A percentile compares a stretch with the other conserved stretches of the same genome.
Conservation (phyloP, 306 rosid genomes). For the Rosa lucieae region DNA sequence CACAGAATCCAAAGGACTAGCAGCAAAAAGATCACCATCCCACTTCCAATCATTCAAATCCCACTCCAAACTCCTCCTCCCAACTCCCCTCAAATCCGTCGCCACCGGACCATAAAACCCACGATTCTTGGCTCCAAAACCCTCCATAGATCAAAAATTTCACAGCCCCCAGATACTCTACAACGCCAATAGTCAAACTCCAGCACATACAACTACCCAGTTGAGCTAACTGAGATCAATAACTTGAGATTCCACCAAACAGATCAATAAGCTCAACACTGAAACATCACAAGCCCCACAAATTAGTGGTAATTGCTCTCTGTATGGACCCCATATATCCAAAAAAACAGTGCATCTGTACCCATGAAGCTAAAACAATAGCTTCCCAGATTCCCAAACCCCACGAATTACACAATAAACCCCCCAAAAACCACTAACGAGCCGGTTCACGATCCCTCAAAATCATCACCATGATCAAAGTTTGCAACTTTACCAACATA, state of each 20-base stretch:
- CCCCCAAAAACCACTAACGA: not conserved
- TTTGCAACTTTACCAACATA: not conserved
- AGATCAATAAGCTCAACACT: constrained; percentile 18
- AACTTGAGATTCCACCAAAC: not conserved
- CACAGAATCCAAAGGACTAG: constrained; percentile 50
- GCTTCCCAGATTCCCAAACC: constrained; percentile 47
- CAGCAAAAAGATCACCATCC: constrained; percentile 85
- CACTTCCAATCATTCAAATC: constrained; percentile 79
- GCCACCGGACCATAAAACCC: constrained; percentile 47
- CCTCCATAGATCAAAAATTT: constrained; percentile 52
- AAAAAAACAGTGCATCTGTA: constrained; percentile 49
- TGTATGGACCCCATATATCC: constrained; percentile 42
- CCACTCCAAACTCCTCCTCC: constrained; percentile 72
- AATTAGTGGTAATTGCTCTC: not conserved
- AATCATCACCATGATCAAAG: not conserved
- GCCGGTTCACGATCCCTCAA: not conserved
- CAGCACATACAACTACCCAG: constrained; percentile 21
- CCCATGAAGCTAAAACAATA: constrained; percentile 48
- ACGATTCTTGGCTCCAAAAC: constrained; percentile 51
- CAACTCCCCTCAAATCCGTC: constrained; percentile 47
- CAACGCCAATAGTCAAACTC: not conserved
- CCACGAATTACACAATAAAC: constrained; percentile 12
- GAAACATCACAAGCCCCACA: not conserved
- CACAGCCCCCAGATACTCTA: not conserved
- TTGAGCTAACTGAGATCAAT: constrained; percentile 14